A percentile compares a stretch with the other conserved stretches of the same genome.
Conservation (phyloP, 2,329 filamentous ascomycete species). For the Emericellopsis cladophorae region DNA sequence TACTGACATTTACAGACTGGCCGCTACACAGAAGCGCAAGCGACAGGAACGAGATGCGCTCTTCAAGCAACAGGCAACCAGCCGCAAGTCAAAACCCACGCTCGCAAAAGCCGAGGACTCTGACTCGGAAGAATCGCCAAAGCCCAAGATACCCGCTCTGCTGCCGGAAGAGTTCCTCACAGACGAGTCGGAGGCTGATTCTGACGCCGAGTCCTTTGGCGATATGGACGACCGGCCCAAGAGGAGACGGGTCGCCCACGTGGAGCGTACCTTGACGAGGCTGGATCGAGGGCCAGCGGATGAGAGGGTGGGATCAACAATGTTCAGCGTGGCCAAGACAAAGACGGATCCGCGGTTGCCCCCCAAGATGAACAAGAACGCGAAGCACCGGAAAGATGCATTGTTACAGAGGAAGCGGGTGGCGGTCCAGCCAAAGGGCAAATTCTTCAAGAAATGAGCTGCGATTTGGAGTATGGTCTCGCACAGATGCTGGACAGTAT, state of each 20-base stretch:
- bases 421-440: conserved; percentile 18
- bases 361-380: conserved; percentile 30
- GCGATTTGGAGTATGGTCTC: too few relatives aligned
- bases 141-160: background rate
- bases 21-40: conserved; percentile 37
- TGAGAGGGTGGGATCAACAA: conserved; percentile 36
- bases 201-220: conserved; percentile 5
- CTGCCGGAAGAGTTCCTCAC: conserved; percentile 15
- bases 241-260: conserved; percentile 29
- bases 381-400: conserved; percentile 26
- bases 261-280: conserved; percentile 22
- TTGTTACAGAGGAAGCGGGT: conserved; percentile 32
- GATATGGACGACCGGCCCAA: conserved; percentile 16
- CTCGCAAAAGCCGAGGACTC: background rate
- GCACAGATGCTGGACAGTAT: too few relatives aligned
- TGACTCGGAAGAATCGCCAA: background rate
- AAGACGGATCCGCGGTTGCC: conserved; percentile 32
- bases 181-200: conserved; percentile 27
- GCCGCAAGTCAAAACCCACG: conserved; percentile 22
- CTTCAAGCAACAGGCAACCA: conserved; percentile 41
- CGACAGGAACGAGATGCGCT: conserved; percentile 40
- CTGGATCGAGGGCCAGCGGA: conserved; percentile 29
- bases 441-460: conserved; percentile 25
- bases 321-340: conserved; percentile 33
- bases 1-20: conserved; percentile 24